Conservation (phyloP, 495 filamentous ascomycete genomes). For the Coniosporium apollinis region DNA sequence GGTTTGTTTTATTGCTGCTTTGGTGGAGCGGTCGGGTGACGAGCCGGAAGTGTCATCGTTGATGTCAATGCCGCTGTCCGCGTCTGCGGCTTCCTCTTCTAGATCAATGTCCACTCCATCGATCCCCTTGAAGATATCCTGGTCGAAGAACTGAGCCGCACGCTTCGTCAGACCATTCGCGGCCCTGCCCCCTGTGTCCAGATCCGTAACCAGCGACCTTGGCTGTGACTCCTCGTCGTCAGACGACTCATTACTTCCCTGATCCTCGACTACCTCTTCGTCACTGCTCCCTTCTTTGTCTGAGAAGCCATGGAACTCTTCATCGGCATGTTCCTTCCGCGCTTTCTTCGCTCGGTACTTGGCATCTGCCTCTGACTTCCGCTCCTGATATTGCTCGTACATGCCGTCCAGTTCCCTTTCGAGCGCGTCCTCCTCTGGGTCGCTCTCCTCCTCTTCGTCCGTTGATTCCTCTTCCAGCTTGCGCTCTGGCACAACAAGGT, state of each 20-base stretch:
- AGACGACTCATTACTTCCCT: constrained; percentile 36
- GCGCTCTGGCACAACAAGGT: constrained; percentile 31
- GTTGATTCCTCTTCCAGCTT: constrained; percentile 34
- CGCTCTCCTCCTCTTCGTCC: constrained; percentile 46
- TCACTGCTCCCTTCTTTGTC: constrained; percentile 32
- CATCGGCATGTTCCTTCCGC: constrained; percentile 64
- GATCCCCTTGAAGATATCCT: constrained; percentile 83
- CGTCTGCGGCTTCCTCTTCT: constrained; percentile 28
- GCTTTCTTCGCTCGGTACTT: constrained; percentile 82
- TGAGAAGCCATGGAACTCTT: constrained; percentile 84
- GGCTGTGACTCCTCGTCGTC: constrained; percentile 31
- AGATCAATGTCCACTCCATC: constrained; percentile 37
- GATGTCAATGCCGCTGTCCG: constrained; percentile 37
- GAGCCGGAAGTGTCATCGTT: constrained; percentile 17
- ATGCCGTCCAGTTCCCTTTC: constrained; percentile 71
- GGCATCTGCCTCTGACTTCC: constrained; percentile 57
- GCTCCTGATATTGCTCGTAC: constrained; percentile 75
- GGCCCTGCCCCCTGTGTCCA: constrained; percentile 30
- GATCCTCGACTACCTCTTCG: constrained; percentile 22
- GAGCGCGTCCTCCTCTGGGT: constrained; percentile 65
- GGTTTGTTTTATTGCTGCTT: not conserved
- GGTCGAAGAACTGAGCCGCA: constrained; percentile 79
- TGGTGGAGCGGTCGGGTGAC: constrained; percentile 3
- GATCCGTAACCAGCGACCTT: constrained; percentile 30
- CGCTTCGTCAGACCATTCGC: constrained; percentile 54